phyloP scores from a whole-genome alignment of 192 early-diverging fungal genomes.

The Linnemannia exigua region DNA sequence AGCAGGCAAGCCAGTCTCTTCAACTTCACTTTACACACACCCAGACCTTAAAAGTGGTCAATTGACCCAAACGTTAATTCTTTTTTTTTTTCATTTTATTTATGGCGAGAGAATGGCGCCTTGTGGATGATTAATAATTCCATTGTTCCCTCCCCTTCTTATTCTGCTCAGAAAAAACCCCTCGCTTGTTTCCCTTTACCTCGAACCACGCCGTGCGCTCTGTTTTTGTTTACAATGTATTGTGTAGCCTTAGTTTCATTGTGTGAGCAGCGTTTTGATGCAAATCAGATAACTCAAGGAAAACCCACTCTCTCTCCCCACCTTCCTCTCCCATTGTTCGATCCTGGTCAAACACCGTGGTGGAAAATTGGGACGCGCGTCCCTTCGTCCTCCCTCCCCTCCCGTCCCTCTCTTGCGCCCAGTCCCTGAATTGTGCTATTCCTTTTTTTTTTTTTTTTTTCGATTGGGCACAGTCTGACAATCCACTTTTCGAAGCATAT shows the following conservation, averaged over 20 bases:
- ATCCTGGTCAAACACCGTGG: neutral
- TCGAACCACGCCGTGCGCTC: constrained; percentile 1
- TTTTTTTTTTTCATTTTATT: neutral
- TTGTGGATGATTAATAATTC: constrained; percentile 6
- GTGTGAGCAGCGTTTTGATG: neutral
- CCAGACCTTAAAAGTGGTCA: neutral
- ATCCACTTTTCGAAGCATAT: neutral
- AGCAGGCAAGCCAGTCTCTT: too few relatives aligned
- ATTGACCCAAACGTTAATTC: neutral
- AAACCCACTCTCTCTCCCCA: neutral
- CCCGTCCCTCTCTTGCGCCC: neutral
- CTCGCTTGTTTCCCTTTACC: neutral
- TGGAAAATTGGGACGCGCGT: constrained; percentile 6
- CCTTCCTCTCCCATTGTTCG: neutral
- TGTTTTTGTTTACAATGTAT: neutral
- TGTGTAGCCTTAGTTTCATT: neutral
- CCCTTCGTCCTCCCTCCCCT: neutral
- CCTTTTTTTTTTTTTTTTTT: neutral
- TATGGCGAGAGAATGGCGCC: neutral
- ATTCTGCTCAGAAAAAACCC: neutral
- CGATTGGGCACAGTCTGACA: neutral
- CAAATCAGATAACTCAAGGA: neutral
- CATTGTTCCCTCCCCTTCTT: neutral
- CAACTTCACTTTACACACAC: neutral
- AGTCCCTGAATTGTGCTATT: neutral